phyloP scores from a whole-genome alignment of 1,139 yeast species.

The Petasospora rhodanensis region DNA sequence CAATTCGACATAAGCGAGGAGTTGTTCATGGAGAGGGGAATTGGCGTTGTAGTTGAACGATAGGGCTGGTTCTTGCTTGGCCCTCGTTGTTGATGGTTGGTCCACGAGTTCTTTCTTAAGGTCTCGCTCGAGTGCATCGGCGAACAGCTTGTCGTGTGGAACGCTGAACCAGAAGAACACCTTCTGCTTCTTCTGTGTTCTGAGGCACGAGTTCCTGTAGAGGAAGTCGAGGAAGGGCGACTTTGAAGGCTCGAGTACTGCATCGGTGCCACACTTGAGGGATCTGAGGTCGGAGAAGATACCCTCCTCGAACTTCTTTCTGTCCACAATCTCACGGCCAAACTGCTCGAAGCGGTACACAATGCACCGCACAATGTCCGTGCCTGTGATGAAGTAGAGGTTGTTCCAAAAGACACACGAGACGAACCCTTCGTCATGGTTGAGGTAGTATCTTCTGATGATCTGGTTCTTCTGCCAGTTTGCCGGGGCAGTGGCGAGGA shows the following conservation, averaged over 20 bases:
- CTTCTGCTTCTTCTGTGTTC: slow-evolving; percentile 95
- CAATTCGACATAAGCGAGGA: slow-evolving; percentile 41
- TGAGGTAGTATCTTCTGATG: slow-evolving; percentile 77
- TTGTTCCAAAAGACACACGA: slow-evolving; percentile 93
- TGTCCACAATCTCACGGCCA: slow-evolving; percentile 78
- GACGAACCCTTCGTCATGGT: slow-evolving; percentile 86
- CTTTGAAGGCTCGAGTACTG: slow-evolving; percentile 82
- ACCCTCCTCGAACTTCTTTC: slow-evolving; percentile 96
- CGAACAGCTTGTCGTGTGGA: slow-evolving; percentile 87
- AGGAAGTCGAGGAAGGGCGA: slow-evolving; percentile 81
- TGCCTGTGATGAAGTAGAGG: slow-evolving; percentile 87
- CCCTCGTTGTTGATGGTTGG: slow-evolving; percentile 57
- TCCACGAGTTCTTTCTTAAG: slow-evolving; percentile 66
- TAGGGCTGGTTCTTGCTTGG: slow-evolving; percentile 57
- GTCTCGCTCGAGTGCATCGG: slow-evolving; percentile 93
- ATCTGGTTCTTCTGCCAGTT: slow-evolving; percentile 91
- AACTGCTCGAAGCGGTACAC: slow-evolving; percentile 86
- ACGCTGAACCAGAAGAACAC: slow-evolving; percentile 97
- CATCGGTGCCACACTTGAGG: slow-evolving; percentile 83
- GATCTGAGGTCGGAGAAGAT: slow-evolving; percentile 86
- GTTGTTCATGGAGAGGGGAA: slow-evolving; percentile 42
- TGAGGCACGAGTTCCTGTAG: slow-evolving; percentile 78
- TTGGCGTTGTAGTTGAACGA: slow-evolving; percentile 52
- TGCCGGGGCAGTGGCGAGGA: slow-evolving; percentile 89
- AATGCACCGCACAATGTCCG: slow-evolving; percentile 90